Percentiles rank a stretch among this genome's conserved stretches.
Evolutionary conservation across 2,329 filamentous ascomycete species (phyloP).

Genomic region (Fusarium coffeatum): DNA sequence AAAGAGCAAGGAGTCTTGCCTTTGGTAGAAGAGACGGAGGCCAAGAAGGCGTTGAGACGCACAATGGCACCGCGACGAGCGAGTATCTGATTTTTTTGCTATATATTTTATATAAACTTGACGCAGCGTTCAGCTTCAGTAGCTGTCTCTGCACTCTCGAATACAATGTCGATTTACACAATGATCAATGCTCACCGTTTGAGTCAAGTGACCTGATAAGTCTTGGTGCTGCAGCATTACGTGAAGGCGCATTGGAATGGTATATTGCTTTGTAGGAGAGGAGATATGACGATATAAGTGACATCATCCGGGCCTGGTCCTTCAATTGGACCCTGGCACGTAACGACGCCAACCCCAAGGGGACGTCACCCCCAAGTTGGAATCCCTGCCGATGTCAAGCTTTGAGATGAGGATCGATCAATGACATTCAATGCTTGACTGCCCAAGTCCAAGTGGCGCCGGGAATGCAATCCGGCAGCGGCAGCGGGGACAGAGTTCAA

Average conservation of each 20-base stretch:
- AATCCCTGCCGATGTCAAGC: constrained; percentile 22
- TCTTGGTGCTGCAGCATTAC: constrained; percentile 18
- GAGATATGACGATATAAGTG: constrained; percentile 37
- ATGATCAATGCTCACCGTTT: neutral
- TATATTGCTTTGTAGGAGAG: constrained; percentile 22
- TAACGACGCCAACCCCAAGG: neutral
- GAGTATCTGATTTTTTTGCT: constrained; percentile 69
- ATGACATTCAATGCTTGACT: neutral
- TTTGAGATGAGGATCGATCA: constrained; percentile 16
- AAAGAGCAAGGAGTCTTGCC: constrained; percentile 81
- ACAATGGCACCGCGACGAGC: constrained; percentile 84
- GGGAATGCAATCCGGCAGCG: constrained; percentile 10
- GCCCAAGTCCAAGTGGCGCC: constrained; percentile 10
- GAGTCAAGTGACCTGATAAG: constrained; percentile 2
- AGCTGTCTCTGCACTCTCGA: neutral
- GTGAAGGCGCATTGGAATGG: constrained; percentile 6
- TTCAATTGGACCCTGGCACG: constrained; percentile 19
- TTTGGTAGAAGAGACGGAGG: constrained; percentile 76
- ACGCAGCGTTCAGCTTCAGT: neutral
- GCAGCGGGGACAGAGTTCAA: constrained; percentile 8
- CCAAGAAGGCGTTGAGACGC: constrained; percentile 79
- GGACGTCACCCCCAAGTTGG: constrained; percentile 21
- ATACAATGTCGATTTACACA: constrained; percentile 7
- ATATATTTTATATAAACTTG: neutral
- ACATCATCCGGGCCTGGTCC: constrained; percentile 36